Base-by-base conservation (phyloP, 2,329 filamentous ascomycete species). In the Phialophora chinensis region DNA sequence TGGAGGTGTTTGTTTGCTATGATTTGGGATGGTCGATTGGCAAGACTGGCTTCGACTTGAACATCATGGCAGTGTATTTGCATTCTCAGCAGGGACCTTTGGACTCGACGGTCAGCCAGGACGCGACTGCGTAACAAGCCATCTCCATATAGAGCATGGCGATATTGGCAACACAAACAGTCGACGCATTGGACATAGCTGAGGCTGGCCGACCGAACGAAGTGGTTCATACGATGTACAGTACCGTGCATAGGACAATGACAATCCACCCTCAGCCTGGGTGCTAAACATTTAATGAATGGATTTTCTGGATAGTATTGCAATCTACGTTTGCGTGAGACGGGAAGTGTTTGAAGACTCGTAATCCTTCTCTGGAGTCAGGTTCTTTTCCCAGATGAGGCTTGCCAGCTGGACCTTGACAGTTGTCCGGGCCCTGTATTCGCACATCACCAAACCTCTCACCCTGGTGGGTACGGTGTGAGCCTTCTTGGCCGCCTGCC, bases 201-300 rank as follows among this genome's bases (percentile, higher is more conserved):
- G 8, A 20, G 27, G 56, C 56, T 69, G 47, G 63, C 61, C 61
- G 64, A 63, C 61, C 58, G 47, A 38, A 52, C 35, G 49, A 47
- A 35, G 49, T 61, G 59, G 47, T 65, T 53, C 44, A 56, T 50
- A 49, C 60, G 17, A 58, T 65, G 64, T 64, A 56, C 61, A 56
- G 31, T 47, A 50, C 53, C 44, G 49, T 65, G 61, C 54, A 61
- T 58, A 58, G 53, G 38, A 31, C 60, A 63, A 60, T 61, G 61
- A 62, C 35, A 53, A 53, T 55, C 60, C 65, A 50, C 59, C 59
- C 66, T 53, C 60, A 63, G 50, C 65, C 63, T 67, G 68, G 63
- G 65, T 52, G 44, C 53, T 65, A 44, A 62, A 49, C 59, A 61
- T 61, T 61, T 61, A 61, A 61, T 61, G 59, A 61, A 61, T 53